Conservation (phyloP, 371 early-diverging fungal species). For the Rhizomucor pusillus region DNA sequence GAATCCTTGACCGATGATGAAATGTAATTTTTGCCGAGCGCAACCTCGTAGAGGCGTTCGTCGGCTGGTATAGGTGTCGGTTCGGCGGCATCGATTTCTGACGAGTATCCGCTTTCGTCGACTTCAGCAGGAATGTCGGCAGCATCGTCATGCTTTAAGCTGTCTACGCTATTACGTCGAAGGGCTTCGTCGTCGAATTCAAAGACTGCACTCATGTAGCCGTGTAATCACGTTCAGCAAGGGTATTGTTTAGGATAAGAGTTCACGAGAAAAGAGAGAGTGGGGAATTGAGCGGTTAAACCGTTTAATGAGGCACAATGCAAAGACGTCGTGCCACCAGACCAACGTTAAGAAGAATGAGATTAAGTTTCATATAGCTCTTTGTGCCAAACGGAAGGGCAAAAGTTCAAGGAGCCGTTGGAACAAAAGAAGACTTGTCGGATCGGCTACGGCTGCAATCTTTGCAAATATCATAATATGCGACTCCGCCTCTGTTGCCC, state of each 20-base stretch:
- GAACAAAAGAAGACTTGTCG: too few relatives aligned
- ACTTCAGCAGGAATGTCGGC: slow-evolving; percentile 3
- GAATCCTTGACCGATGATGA: slow-evolving; percentile 34
- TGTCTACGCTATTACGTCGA: neutral
- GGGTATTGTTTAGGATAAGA: neutral
- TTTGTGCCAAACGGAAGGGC: too few relatives aligned
- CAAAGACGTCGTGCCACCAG: slow-evolving; percentile 29
- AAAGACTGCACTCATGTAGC: slow-evolving; percentile 42
- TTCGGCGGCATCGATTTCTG: slow-evolving; percentile 35
- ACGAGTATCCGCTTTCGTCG: slow-evolving; percentile 37
- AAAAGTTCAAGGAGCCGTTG: neutral
- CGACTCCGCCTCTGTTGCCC: too few relatives aligned
- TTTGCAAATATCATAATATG: too few relatives aligned
- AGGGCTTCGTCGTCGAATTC: slow-evolving; percentile 44
- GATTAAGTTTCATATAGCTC: slow-evolving; percentile 20
- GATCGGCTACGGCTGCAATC: too few relatives aligned
- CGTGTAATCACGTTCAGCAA: neutral
- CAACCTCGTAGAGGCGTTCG: slow-evolving; percentile 39
- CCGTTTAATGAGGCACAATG: slow-evolving; percentile 6
- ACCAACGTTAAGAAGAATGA: slow-evolving; percentile 21
- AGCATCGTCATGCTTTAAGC: neutral
- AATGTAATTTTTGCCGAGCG: slow-evolving; percentile 30
- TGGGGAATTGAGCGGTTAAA: slow-evolving; percentile 6
- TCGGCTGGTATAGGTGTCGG: slow-evolving; percentile 25
- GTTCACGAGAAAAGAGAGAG: slow-evolving; percentile 3